phyloP scores from a whole-genome alignment of 23 red algal genomes.

The Pyropia yezoensis region DNA sequence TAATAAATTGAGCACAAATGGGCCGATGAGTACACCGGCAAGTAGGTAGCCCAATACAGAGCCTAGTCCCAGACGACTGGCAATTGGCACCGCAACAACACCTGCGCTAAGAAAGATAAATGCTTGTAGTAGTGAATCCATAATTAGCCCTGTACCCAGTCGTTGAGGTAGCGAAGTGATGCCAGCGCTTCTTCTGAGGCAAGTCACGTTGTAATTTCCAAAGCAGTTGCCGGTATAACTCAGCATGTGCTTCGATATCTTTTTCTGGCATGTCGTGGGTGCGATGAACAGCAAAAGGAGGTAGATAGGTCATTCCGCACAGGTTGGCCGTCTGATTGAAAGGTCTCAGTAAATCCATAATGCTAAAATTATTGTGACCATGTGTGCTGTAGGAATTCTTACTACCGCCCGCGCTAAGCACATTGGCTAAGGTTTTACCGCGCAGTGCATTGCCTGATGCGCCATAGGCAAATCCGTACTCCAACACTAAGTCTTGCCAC shows the following conservation, averaged over 20 bases:
- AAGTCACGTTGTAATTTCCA: background rate
- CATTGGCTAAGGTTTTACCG: background rate
- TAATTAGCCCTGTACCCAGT: background rate
- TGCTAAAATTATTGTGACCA: background rate
- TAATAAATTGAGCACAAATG: no score
- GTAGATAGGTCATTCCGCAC: background rate
- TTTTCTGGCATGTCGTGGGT: background rate
- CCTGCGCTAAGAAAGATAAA: no score
- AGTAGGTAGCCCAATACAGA: no score
- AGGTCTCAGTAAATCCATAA: background rate
- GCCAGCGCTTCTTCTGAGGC: background rate
- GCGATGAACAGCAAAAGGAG: slow-evolving; percentile 1
- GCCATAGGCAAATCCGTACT: no score
- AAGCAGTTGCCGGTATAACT: background rate
- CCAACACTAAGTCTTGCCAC: no score
- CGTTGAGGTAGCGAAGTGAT: background rate
- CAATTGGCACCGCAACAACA: no score
- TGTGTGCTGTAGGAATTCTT: background rate
- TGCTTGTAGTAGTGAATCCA: background rate
- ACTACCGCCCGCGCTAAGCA: background rate
- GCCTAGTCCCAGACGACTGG: no score
- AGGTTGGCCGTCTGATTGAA: background rate
- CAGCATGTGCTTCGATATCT: background rate
- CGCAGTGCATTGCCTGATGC: no score
- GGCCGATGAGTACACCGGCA: no score